Evolutionary conservation across 1,284 basidiomycete genomes (phyloP).

Genomic region (Sporisorium sorghi): DNA sequence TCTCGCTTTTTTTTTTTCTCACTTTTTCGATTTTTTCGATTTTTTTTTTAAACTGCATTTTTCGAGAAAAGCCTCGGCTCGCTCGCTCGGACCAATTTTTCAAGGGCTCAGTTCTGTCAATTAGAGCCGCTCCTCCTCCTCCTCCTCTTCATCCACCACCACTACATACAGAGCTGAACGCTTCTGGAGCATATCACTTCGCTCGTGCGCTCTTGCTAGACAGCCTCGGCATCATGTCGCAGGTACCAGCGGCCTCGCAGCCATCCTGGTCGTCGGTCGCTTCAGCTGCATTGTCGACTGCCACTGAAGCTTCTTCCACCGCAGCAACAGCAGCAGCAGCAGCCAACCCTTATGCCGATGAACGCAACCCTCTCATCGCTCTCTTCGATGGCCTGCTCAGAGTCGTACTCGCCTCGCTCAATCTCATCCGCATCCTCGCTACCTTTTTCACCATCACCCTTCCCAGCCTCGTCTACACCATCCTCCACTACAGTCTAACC

Average conservation of each 20-base stretch:
- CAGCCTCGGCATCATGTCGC: conserved; percentile 31
- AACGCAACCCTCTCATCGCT: conserved; percentile 45
- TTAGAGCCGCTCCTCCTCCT: too few species aligned
- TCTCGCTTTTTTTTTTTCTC: too few species aligned
- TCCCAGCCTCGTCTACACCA: conserved; percentile 60
- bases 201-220: neutral
- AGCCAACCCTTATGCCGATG: conserved; percentile 25
- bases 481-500: conserved; percentile 66
- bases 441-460: conserved; percentile 63
- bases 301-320: conserved; percentile 13
- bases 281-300: conserved; percentile 16
- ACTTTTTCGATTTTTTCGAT: too few species aligned
- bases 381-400: conserved; percentile 57
- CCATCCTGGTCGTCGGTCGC: conserved; percentile 32
- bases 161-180: neutral
- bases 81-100: conserved; percentile 13
- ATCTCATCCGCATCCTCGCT: conserved; percentile 55
- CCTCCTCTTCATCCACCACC: neutral
- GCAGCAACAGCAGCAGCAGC: conserved; percentile 16
- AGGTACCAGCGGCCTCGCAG: conserved; percentile 29
- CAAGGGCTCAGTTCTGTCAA: neutral
- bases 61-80: too few species aligned
- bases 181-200: conserved; percentile 1
- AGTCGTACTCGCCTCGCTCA: conserved; percentile 60
- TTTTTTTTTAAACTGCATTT: too few species aligned